phyloP scores from a whole-genome alignment of 805 yeast species.

The Middelhovenomyces tepae region DNA sequence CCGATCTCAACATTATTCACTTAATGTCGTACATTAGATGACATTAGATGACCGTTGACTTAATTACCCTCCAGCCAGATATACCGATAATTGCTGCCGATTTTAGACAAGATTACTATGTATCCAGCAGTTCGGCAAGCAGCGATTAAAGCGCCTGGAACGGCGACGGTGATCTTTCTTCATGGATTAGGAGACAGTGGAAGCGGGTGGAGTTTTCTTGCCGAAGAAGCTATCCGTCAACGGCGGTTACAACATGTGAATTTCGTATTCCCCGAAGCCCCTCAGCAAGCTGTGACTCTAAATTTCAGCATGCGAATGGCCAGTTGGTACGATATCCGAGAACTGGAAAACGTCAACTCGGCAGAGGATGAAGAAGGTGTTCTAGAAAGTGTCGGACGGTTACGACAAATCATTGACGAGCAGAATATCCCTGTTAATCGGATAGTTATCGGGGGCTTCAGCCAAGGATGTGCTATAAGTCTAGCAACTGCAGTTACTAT shows the following conservation, averaged over 20 bases:
- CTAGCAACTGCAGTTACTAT: conserved; percentile 28
- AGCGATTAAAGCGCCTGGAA: conserved; percentile 33
- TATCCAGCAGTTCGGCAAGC: conserved; percentile 31
- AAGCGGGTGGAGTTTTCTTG: conserved; percentile 78
- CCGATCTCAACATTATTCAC: too few relatives aligned
- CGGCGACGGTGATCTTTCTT: conserved; percentile 63
- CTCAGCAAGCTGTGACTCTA: conserved; percentile 55
- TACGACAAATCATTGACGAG: conserved; percentile 24
- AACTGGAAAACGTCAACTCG: conserved; percentile 24
- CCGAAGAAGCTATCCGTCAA: conserved; percentile 41
- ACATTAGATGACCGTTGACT: too few relatives aligned
- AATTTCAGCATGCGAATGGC: conserved; percentile 64
- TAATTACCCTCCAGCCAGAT: too few relatives aligned
- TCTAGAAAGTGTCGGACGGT: conserved; percentile 21
- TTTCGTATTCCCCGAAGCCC: conserved; percentile 90
- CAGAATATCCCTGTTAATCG: conserved; percentile 36
- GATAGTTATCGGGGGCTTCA: conserved; percentile 88
- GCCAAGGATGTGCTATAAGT: conserved; percentile 85
- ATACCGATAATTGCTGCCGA: too few relatives aligned
- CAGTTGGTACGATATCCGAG: conserved; percentile 77
- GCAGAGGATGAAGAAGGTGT: conserved; percentile 33
- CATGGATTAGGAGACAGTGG: conserved; percentile 95
- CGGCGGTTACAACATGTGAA: conserved; percentile 46
- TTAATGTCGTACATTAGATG: too few relatives aligned
- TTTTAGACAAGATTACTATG: too few relatives aligned